Evolutionary conservation across 2,329 filamentous ascomycete genomes (phyloP).

Genomic region (Aureobasidium sp.): DNA sequence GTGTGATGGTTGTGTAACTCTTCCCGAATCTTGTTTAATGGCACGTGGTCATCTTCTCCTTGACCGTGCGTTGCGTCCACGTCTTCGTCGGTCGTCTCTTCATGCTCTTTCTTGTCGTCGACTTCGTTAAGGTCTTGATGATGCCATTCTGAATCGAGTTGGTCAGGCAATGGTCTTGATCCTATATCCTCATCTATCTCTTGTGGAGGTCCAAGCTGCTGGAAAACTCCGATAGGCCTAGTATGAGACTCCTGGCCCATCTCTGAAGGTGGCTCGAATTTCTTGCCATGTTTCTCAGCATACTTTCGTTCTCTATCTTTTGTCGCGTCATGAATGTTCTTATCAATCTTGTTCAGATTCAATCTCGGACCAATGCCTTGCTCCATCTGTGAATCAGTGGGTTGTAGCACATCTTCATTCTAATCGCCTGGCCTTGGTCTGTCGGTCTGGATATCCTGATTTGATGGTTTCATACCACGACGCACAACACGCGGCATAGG

Average conservation of each 20-base stretch:
- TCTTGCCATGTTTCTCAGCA: not conserved
- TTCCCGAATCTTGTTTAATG: slow-evolving; percentile 35
- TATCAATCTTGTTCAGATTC: not conserved
- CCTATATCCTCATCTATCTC: not conserved
- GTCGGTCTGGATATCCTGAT: slow-evolving; percentile 15
- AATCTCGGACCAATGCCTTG: not conserved
- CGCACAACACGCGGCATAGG: slow-evolving; percentile 1
- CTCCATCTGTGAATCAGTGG: not conserved
- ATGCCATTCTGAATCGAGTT: not conserved
- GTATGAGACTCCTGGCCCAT: not conserved
- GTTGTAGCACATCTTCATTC: not conserved
- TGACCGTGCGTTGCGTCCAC: not conserved
- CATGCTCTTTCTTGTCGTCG: not conserved
- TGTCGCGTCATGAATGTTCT: not conserved
- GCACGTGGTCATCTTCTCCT: not conserved
- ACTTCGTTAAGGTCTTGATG: not conserved
- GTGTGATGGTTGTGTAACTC: slow-evolving; percentile 41
- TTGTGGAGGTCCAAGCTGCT: not conserved
- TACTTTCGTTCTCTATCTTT: not conserved
- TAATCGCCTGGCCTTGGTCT: not conserved
- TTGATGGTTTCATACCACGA: slow-evolving; percentile 30
- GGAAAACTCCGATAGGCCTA: not conserved
- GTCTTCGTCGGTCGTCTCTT: not conserved
- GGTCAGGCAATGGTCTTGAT: not conserved
- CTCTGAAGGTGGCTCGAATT: not conserved